A percentile compares a stretch with the other conserved stretches of the same genome.
Conservation (phyloP, 805 yeast genomes). For the Candida oleophila region DNA sequence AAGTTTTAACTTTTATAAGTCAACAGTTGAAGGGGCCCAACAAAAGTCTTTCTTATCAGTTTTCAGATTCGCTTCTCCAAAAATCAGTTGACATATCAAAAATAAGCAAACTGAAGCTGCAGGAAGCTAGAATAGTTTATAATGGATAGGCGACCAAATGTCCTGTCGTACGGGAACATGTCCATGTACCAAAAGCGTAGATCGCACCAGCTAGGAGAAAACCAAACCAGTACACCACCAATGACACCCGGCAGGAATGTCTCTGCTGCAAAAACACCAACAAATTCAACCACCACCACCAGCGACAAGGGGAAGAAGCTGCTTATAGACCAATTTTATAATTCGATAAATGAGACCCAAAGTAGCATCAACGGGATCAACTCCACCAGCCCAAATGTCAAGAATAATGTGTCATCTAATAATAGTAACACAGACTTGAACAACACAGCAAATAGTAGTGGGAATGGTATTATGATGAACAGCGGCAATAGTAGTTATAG, state of each 20-base stretch:
- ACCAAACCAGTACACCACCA: background rate
- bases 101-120: too few relatives aligned
- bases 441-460: background rate
- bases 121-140: too few relatives aligned
- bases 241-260: background rate
- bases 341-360: slow-evolving; percentile 18
- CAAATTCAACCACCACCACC: slow-evolving; percentile 1
- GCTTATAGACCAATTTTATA: slow-evolving; percentile 42
- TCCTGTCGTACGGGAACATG: background rate
- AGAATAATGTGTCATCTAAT: background rate
- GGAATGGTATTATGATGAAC: background rate
- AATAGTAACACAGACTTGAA: background rate
- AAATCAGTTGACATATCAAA: too few relatives aligned
- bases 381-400: background rate
- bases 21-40: too few relatives aligned
- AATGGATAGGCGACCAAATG: background rate
- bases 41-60: too few relatives aligned
- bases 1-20: too few relatives aligned
- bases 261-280: background rate
- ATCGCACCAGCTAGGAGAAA: background rate
- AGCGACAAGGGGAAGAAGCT: slow-evolving; percentile 25
- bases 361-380: background rate
- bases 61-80: too few relatives aligned
- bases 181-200: background rate
- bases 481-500: background rate